phyloP scores from a whole-genome alignment of 352 stramenopile genomes.

The Pythium chondricola region DNA sequence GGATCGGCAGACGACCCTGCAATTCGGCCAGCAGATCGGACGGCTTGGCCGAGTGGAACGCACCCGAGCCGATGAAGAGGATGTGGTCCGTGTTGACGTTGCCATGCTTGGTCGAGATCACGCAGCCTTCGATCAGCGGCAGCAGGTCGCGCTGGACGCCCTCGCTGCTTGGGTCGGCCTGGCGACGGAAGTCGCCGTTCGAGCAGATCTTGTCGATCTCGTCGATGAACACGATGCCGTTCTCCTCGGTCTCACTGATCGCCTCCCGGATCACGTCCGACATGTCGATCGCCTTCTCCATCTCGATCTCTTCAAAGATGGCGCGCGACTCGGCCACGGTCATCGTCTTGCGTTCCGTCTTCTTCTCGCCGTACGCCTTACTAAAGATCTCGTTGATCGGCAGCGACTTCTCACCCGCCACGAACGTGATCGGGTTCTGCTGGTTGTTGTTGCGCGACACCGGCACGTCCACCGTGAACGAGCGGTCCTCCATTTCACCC shows the following conservation, averaged over 20 bases:
- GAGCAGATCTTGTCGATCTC: slow-evolving; percentile 99
- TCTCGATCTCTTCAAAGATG: slow-evolving; percentile 94
- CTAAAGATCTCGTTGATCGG: slow-evolving; percentile 63
- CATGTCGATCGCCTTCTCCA: slow-evolving; percentile 93
- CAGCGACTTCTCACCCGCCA: slow-evolving; percentile 65
- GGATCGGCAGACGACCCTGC: slow-evolving; percentile 97
- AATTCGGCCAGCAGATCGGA: slow-evolving; percentile 97
- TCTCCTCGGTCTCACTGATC: slow-evolving; percentile 94
- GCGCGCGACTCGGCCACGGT: slow-evolving; percentile 91
- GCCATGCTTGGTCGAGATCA: slow-evolving; percentile 97
- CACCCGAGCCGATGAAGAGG: slow-evolving; percentile 96
- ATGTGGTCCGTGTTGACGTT: slow-evolving; percentile 99
- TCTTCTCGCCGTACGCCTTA: slow-evolving; percentile 75
- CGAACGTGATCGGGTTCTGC: slow-evolving; percentile 61
- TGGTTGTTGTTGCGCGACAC: slow-evolving; percentile 37
- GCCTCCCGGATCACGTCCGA: slow-evolving; percentile 81
- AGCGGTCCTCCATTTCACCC: slow-evolving; percentile 77
- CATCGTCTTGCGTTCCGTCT: slow-evolving; percentile 90
- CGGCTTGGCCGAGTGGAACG: slow-evolving; percentile 97
- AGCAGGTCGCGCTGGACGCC: slow-evolving; percentile 98
- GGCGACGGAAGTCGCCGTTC: slow-evolving; percentile 88
- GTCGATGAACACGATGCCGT: slow-evolving; percentile 99
- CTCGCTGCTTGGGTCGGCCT: slow-evolving; percentile 96
- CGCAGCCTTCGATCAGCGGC: slow-evolving; percentile 97
- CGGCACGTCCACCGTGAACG: slow-evolving; percentile 73